Conservation (phyloP, 169 alveolate genomes). For the Cryptosporidium meleagridis region DNA sequence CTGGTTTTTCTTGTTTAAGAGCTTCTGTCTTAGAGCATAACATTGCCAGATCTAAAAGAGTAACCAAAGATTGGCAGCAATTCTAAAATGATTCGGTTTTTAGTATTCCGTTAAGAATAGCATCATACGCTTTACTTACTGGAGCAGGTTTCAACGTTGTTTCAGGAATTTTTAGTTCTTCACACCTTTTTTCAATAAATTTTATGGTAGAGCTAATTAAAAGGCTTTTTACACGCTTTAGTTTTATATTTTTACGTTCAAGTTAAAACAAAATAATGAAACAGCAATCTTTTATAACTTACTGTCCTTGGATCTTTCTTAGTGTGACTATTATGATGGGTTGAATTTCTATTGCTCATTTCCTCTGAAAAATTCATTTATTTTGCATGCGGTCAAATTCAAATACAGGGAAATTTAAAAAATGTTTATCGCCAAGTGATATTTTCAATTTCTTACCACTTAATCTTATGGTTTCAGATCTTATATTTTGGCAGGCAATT, state of each 20-base stretch:
- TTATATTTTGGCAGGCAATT: background rate
- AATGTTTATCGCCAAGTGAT: background rate
- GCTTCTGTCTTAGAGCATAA: constrained; percentile 22
- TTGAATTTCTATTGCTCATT: background rate
- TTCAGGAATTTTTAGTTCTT: constrained; percentile 29
- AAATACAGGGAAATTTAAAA: background rate
- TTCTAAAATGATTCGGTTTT: background rate
- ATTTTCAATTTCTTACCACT: constrained; percentile 4
- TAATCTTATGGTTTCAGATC: background rate
- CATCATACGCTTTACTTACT: constrained; percentile 5
- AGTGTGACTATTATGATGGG: background rate
- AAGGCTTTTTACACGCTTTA: constrained; percentile 19
- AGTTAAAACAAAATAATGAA: background rate
- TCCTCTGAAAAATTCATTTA: background rate
- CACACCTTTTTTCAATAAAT: constrained; percentile 44
- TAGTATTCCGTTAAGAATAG: background rate
- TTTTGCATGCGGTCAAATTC: background rate
- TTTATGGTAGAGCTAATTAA: constrained; percentile 23
- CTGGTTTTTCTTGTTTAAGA: background rate
- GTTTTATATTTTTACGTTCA: background rate
- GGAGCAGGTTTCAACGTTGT: constrained; percentile 22
- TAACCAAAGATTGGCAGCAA: constrained; percentile 57
- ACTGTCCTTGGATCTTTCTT: background rate
- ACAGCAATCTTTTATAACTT: background rate
- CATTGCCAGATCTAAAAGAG: constrained; percentile 20